Evolutionary conservation across 2,329 filamentous ascomycete species (phyloP), one percentile per base, ranked within the genome.

Genomic region (Lecanicillium sp.): DNA sequence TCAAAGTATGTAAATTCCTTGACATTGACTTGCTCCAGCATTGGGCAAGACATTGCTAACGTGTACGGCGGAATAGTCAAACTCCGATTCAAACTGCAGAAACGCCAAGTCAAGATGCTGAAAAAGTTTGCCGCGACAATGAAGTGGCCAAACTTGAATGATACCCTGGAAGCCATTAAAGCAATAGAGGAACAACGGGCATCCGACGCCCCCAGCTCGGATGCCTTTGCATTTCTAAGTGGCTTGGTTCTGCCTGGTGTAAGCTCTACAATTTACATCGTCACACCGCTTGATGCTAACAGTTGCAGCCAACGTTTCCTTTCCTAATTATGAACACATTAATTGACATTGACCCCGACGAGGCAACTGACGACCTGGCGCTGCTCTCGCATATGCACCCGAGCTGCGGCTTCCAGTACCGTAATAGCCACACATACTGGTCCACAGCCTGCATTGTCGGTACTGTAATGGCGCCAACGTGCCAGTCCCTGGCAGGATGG

Each of bases 291-390:
- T n/a, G n/a, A n/a, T n/a, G n/a, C n/a, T 29, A 20, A 27, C 9
- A 29, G 10, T 25, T n/a, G 22, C 43, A 74, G 70, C 62, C 70
- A 4, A 79, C 75, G 0, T 76, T 85, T 33, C 81, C 83, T 3
- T 88, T 84, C 60, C 71, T 87, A 28, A 77, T 86, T 33, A 87
- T 88, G 81, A 87, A 87, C 54, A 75, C 82, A 4, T 68, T 88
- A 31, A 79, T 87, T 46, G 84, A 87, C 55, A 76, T 84, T 49
- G 83, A 87, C 50, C 77, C 78, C 2, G 81, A 85, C 53, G 71
- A 71, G 4, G 78, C 77, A 3, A 77, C 75, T 5, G 75, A 81
- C 44, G 66, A 77, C 7, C 71, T 87, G 13, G 77, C 79, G 10
- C 69, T 81, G 25, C 69, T 88, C 8, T 81, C 78, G 2, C 79